Base-by-base conservation (phyloP, 1,139 yeast species). In the Candida tropicalis region DNA sequence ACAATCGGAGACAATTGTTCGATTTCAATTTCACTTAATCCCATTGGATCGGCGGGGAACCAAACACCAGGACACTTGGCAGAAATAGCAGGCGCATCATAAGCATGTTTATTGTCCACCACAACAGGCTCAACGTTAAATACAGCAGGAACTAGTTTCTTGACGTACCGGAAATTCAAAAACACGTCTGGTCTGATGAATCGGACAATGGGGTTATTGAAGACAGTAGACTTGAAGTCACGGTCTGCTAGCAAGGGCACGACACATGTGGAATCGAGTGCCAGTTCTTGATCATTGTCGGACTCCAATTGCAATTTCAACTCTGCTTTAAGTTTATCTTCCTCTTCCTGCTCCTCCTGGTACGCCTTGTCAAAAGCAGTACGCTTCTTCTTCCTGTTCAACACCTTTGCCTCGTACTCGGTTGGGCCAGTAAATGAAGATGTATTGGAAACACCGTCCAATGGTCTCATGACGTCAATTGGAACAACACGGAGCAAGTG, bases 41-140 rank as follows among this genome's bases (percentile, higher is more conserved):
- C 98, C 75, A 81, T 78, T 6, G 87, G 82, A 64, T 93, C 99
- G 46, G 73, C 73, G 6, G 97, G 95, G 52, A 93, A 79, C 99
- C 99, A 93, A 16, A 93, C 69, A 20, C 75, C 71, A 4, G 96
- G 96, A 53, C 83, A 77, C 32, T 70, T 65, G 0, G 82, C 84
- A 16, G 78, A 68, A 8, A 84, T 80, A 2, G 87, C 84, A 2
- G 98, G 97, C 53, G 79, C 77, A 54, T 80, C 78, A 65, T 83
- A 93, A 4, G 76, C 74, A 41, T 71, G 70, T 44, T 62, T 68
- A 45, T 67, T 54, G 34, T 70, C 75, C 1, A 24, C 53, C 2
- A 42, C 54, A 5, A 55, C 57, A 0, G 74, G 64, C 38, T 65
- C 70, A 17, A 62, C 43, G 39, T 66, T 59, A 53, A 60, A 73